Evolutionary conservation across 495 filamentous ascomycete species (phyloP), one percentile per base, ranked within the genome.

Genomic region (Terfezia claveryi): DNA sequence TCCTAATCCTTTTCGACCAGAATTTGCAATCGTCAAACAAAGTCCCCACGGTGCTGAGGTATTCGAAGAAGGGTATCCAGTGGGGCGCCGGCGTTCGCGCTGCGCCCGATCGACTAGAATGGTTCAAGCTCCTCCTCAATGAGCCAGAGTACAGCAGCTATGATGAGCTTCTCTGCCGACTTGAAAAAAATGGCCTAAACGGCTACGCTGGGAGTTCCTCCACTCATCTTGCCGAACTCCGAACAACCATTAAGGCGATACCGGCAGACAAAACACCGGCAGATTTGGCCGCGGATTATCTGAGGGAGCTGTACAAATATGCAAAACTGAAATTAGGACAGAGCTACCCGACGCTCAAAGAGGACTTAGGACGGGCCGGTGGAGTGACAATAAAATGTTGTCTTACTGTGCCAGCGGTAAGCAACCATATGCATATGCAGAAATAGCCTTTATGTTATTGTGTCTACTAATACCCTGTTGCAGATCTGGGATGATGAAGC

Each of bases 351-450:
- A 16, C 16, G 10, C 38, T 44, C 38, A 44, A 44, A 44, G 38
- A 44, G 10, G 38, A 44, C 20, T 2, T 20, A 20, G 20, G 20
- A 20, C 20, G 20, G 20, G 50, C 36, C 14, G 54, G 23, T n/a
- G 55, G 44, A 4, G 61, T 61, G 27, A 38, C 50, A 14, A 58
- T 61, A 23, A 61, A 60, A 27, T 23, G 44, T 16, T 56, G 41
- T 16, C 38, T 69, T 23, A 68, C 68, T 8, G 51, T 67, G 4
- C 68, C 66, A 4, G 68, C 66, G 2, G 67, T 66, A 6, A 20
- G 20, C 20, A 20, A 20, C 20, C 20, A 20, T 20, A 20, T 20
- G 20, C 20, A 20, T 0, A 20, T 20, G 20, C 20, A 20, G 20
- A 20, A 20, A 20, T 20, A 1, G 20, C 20, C 20, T 20, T 20